These are phyloP conservation scores for Oryza glumipatula DNA, from an alignment of 176 grass and related monocot genomes.

Conservation along the genomic window DNA sequence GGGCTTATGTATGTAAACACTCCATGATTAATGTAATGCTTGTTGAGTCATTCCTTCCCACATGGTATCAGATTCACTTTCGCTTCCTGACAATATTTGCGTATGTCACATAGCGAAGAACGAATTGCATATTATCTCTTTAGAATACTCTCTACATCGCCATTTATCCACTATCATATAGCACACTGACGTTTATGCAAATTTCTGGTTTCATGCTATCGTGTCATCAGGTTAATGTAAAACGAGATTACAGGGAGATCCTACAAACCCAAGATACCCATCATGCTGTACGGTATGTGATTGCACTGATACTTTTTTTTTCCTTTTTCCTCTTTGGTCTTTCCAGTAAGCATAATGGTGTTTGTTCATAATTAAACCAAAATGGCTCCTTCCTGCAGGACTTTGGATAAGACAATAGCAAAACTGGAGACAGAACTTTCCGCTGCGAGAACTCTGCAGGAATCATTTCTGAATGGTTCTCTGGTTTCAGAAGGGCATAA, in stretches of 20 bases:
- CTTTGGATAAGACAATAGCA: conserved; percentile 74
- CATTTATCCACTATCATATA: neutral
- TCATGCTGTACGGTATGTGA: conserved; percentile 60
- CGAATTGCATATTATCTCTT: neutral
- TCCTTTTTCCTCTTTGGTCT: neutral
- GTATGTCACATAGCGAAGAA: neutral
- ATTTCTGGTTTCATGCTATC: conserved; percentile 8
- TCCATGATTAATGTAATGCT: too few species aligned
- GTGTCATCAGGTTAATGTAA: conserved; percentile 47
- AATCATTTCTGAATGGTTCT: conserved; percentile 72
- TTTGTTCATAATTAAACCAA: conserved; percentile 13
- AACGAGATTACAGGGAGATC: conserved; percentile 39
- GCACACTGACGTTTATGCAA: conserved; percentile 11
- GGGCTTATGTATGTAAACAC: too few species aligned
- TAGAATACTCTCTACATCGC: neutral
- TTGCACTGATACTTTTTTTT: neutral
- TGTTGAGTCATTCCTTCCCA: too few species aligned
- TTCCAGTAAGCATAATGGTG: neutral
- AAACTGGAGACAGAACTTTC: conserved; percentile 87
- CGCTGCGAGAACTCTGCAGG: conserved; percentile 70
- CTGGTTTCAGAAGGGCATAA: conserved; percentile 71
- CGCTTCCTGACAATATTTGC: conserved; percentile 8
- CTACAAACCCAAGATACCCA: conserved; percentile 36
- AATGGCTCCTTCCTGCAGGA: conserved; percentile 40
- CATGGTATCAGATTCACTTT: too few species aligned